A percentile compares a stretch with the other conserved stretches of the same genome.
Conservation (phyloP, 768 basidiomycete genomes). For the Mycena latifolia region DNA sequence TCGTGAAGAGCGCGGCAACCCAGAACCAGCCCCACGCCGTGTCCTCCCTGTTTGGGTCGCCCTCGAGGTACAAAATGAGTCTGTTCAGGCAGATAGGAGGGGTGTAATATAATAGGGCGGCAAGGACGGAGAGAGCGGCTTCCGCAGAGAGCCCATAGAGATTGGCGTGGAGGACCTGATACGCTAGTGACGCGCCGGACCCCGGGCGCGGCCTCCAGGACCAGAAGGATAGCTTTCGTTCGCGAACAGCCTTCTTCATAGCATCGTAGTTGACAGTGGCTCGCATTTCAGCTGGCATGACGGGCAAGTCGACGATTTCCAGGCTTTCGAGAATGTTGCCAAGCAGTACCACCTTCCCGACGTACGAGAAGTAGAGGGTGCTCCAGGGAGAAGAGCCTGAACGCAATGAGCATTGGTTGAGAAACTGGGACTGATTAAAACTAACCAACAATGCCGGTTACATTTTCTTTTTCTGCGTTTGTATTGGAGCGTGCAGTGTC, state of each 20-base stretch:
- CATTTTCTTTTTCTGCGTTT: slow-evolving; percentile 76
- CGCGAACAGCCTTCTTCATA: slow-evolving; percentile 69
- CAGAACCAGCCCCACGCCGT: slow-evolving; percentile 78
- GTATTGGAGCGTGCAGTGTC: slow-evolving; percentile 71
- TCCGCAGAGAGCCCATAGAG: slow-evolving; percentile 54
- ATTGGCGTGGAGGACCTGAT: slow-evolving; percentile 73
- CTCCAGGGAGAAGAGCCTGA: slow-evolving; percentile 70
- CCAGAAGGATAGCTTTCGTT: slow-evolving; percentile 56
- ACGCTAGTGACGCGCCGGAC: slow-evolving; percentile 74
- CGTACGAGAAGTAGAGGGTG: slow-evolving; percentile 84
- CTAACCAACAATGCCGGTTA: slow-evolving; percentile 71
- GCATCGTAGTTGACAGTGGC: slow-evolving; percentile 65
- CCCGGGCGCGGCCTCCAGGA: slow-evolving; percentile 72
- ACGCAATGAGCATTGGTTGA: not conserved
- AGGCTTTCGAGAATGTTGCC: slow-evolving; percentile 78
- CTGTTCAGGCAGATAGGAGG: slow-evolving; percentile 70
- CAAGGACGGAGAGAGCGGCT: slow-evolving; percentile 75
- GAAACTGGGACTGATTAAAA: slow-evolving; percentile 5
- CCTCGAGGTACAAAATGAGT: slow-evolving; percentile 71
- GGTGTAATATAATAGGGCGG: no score
- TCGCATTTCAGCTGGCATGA: slow-evolving; percentile 80
- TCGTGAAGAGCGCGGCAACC: slow-evolving; percentile 63
- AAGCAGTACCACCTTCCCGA: slow-evolving; percentile 86
- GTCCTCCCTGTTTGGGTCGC: slow-evolving; percentile 63
- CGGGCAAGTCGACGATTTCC: slow-evolving; percentile 89